Evolutionary conservation across 768 basidiomycete genomes (phyloP).

Genomic region (Cystobasidium onofrii): DNA sequence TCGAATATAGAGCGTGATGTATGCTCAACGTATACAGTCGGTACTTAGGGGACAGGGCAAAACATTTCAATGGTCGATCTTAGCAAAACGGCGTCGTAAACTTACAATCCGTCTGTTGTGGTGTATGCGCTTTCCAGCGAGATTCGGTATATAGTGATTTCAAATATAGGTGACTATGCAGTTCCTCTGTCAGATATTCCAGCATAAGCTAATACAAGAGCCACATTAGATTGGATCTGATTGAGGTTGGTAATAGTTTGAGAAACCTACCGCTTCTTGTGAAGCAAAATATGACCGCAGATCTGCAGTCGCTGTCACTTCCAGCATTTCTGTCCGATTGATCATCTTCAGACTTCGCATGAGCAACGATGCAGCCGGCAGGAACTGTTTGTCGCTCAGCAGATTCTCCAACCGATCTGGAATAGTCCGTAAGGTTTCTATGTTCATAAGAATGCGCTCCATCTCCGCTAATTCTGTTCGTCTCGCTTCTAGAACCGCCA

Average conservation of each 20-base stretch:
- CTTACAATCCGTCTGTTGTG: slow-evolving; percentile 70
- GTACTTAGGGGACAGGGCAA: too few species aligned
- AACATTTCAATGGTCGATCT: too few species aligned
- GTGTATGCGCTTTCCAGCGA: slow-evolving; percentile 75
- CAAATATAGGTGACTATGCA: slow-evolving; percentile 93
- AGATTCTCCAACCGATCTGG: slow-evolving; percentile 85
- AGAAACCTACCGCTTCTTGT: slow-evolving; percentile 69
- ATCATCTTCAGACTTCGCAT: slow-evolving; percentile 81
- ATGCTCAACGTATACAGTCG: slow-evolving; percentile 7
- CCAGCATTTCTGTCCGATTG: slow-evolving; percentile 82
- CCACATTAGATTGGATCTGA: not conserved
- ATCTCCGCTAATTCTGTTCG: slow-evolving; percentile 91
- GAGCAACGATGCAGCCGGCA: slow-evolving; percentile 78
- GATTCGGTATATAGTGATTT: slow-evolving; percentile 93
- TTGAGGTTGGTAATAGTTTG: not conserved
- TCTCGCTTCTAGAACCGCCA: slow-evolving; percentile 79
- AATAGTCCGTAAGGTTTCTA: slow-evolving; percentile 80
- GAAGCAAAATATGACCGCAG: slow-evolving; percentile 69
- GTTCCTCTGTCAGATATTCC: slow-evolving; percentile 87
- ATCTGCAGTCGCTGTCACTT: slow-evolving; percentile 90
- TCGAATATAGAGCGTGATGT: slow-evolving; percentile 20
- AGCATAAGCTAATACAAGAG: slow-evolving; percentile 62
- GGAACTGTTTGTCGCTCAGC: slow-evolving; percentile 88
- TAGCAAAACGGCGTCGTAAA: too few species aligned
- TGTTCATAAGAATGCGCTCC: slow-evolving; percentile 85